Percentiles rank a stretch among this genome's conserved stretches.
These are phyloP conservation scores for Dictyostelium intermedium DNA, from an alignment of 78 protist genomes.

Conservation along the genomic window DNA sequence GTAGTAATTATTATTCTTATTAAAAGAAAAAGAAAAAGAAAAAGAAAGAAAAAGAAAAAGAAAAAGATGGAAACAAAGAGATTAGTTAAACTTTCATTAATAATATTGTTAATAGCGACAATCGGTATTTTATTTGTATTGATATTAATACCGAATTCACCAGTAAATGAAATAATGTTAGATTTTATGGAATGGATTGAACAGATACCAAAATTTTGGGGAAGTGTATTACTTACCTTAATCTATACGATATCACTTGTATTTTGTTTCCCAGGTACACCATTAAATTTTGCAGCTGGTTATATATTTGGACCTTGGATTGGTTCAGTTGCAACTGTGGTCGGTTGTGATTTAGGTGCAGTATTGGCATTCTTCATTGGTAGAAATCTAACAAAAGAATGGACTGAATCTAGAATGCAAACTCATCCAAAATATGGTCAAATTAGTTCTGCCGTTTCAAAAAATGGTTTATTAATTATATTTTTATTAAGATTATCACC, in stretches of 20 bases:
- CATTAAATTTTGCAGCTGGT: constrained; percentile 71
- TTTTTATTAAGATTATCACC: constrained; percentile 77
- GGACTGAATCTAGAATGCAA: constrained; percentile 65
- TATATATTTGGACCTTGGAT: constrained; percentile 42
- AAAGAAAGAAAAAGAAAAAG: not conserved
- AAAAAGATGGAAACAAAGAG: not conserved
- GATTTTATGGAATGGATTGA: constrained; percentile 23
- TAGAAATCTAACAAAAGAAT: constrained; percentile 62
- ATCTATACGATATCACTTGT: constrained; percentile 48
- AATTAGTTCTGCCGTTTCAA: constrained; percentile 61
- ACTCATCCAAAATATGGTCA: constrained; percentile 58
- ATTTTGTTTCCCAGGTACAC: constrained; percentile 76
- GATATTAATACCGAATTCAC: constrained; percentile 61
- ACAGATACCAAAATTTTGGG: constrained; percentile 37
- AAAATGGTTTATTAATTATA: constrained; percentile 66
- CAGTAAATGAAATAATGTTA: constrained; percentile 31
- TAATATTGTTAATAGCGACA: not conserved
- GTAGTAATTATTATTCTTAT: too few species aligned
- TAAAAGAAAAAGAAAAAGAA: not conserved
- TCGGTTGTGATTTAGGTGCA: constrained; percentile 74
- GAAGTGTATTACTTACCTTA: constrained; percentile 17
- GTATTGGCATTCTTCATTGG: constrained; percentile 48
- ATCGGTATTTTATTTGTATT: constrained; percentile 41
- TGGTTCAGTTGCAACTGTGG: constrained; percentile 50
- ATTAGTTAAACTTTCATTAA: not conserved